A percentile compares a stretch with the other conserved stretches of the same genome.
These are phyloP conservation scores for Talaromyces sp. DNA, from an alignment of 2,329 filamentous ascomycete species.

Conservation along the genomic window DNA sequence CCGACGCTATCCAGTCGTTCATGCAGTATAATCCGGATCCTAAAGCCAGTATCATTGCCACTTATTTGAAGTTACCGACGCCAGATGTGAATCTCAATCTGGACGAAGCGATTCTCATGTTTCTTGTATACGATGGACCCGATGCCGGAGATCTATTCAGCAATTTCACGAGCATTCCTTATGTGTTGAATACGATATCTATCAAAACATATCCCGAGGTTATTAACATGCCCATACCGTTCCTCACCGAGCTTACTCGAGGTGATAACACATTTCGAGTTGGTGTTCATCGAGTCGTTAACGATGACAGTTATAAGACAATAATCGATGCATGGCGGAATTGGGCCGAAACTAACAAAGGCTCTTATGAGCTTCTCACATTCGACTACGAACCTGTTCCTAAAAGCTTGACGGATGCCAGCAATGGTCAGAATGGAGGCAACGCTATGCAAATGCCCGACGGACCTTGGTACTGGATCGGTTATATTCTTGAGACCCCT, in stretches of 20 bases:
- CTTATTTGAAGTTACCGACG: conserved; percentile 31
- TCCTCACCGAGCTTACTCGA: conserved; percentile 27
- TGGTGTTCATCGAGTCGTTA: conserved; percentile 29
- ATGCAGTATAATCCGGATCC: conserved; percentile 33
- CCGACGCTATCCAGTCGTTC: conserved; percentile 31
- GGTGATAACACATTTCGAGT: conserved; percentile 36
- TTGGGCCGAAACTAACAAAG: conserved; percentile 32
- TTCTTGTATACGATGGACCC: conserved; percentile 36
- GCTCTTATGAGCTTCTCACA: conserved; percentile 27
- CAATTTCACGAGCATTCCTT: conserved; percentile 33
- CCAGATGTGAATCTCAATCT: conserved; percentile 30
- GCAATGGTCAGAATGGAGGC: conserved; percentile 28
- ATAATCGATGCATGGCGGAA: conserved; percentile 27
- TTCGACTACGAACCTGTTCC: conserved; percentile 31
- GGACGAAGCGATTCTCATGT: conserved; percentile 33
- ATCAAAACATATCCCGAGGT: conserved; percentile 32
- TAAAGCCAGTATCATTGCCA: conserved; percentile 34
- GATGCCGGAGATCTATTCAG: conserved; percentile 31
- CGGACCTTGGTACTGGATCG: conserved; percentile 33
- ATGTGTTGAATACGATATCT: conserved; percentile 28
- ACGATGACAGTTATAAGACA: conserved; percentile 22
- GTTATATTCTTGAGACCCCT: conserved; percentile 29
- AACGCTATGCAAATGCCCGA: conserved; percentile 37
- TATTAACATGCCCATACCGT: conserved; percentile 33
- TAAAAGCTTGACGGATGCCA: conserved; percentile 31